These are phyloP conservation scores for Boletus pseudo-olivaceus DNA, from an alignment of 768 basidiomycete genomes.

Conservation along the genomic window DNA sequence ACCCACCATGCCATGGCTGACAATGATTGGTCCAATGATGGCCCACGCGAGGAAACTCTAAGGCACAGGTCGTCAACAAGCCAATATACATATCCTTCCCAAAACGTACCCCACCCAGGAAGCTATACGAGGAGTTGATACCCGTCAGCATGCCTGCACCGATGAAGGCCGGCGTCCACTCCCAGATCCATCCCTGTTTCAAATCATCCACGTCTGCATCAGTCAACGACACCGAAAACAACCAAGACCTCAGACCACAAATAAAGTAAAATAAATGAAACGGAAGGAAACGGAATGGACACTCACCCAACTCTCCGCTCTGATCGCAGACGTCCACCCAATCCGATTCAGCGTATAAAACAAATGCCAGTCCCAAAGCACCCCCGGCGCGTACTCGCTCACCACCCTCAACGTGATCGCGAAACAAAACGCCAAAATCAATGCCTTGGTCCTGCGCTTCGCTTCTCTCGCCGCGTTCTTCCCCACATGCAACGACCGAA, in stretches of 20 bases:
- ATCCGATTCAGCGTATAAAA: conserved; percentile 58
- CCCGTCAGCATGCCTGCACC: conserved; percentile 59
- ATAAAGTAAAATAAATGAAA: not conserved
- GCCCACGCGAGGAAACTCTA: conserved; percentile 61
- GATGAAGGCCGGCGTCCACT: conserved; percentile 51
- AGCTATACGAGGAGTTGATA: conserved; percentile 54
- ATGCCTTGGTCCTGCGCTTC: conserved; percentile 51
- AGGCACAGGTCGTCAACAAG: not conserved
- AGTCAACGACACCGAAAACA: not conserved
- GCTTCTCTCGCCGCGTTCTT: conserved; percentile 48
- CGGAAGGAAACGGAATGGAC: too few relatives aligned
- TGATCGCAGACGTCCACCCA: conserved; percentile 59
- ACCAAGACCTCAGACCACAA: not conserved
- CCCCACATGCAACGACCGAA: conserved; percentile 56
- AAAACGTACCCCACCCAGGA: conserved; percentile 39
- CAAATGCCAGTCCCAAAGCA: conserved; percentile 62
- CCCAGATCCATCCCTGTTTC: conserved; percentile 21
- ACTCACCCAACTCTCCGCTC: conserved; percentile 56
- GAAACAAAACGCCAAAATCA: conserved; percentile 44
- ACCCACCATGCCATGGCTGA: conserved; percentile 41
- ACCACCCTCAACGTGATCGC: conserved; percentile 53
- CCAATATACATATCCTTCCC: not conserved
- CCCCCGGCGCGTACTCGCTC: conserved; percentile 56
- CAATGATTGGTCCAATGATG: conserved; percentile 53
- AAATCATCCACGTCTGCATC: conserved; percentile 24